These are phyloP conservation scores for Cyclocybe aegerita DNA, from an alignment of 768 basidiomycete genomes.

Conservation along the genomic window DNA sequence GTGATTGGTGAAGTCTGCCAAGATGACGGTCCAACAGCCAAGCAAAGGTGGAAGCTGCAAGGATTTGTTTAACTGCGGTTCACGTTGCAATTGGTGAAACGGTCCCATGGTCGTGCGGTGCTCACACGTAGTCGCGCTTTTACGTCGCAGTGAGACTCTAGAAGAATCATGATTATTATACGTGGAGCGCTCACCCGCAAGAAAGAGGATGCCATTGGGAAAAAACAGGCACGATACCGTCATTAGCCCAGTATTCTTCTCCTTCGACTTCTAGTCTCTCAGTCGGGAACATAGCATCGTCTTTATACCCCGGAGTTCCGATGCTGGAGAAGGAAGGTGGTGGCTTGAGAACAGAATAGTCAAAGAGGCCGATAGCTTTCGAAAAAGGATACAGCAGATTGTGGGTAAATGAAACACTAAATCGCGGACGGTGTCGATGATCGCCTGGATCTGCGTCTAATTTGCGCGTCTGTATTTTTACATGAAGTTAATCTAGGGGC, in stretches of 20 bases:
- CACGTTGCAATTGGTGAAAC: not conserved
- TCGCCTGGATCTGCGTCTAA: constrained; percentile 2
- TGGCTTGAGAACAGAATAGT: constrained; percentile 35
- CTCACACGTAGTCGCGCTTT: constrained; percentile 11
- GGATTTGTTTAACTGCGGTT: not conserved
- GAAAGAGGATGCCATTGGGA: constrained; percentile 50
- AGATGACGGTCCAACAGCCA: constrained; percentile 43
- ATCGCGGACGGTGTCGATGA: constrained; percentile 11
- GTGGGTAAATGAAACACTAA: constrained; percentile 4
- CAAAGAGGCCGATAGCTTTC: constrained; percentile 32
- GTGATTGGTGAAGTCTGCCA: constrained; percentile 34
- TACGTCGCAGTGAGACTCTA: too few species aligned
- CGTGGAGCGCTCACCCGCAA: constrained; percentile 33
- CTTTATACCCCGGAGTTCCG: not conserved
- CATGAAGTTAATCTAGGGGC: not conserved
- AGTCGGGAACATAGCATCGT: not conserved
- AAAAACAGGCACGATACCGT: constrained; percentile 49
- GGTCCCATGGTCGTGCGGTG: constrained; percentile 3
- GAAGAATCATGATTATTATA: too few species aligned
- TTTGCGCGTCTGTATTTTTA: constrained; percentile 1
- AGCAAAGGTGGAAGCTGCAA: constrained; percentile 13
- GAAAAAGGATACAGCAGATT: constrained; percentile 21
- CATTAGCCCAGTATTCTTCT: constrained; percentile 40
- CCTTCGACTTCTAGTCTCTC: constrained; percentile 13
- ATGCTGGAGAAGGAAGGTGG: constrained; percentile 28